Conservation (phyloP, 306 rosid genomes). For the Arachis stenosperma region DNA sequence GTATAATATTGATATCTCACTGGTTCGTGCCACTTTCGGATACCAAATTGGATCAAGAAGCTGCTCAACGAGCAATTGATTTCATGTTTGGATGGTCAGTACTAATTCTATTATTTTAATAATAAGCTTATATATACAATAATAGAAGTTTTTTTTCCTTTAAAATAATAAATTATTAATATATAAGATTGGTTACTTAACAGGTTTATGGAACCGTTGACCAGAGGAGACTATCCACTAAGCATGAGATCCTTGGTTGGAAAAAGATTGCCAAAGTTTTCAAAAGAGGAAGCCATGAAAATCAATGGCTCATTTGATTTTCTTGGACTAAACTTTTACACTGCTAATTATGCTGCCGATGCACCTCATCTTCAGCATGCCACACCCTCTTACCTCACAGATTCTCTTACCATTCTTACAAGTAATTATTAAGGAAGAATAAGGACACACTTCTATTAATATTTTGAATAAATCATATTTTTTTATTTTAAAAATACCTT, state of each 20-base stretch:
- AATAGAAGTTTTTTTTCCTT: too few species aligned
- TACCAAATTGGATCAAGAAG: constrained; percentile 28
- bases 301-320: constrained; percentile 57
- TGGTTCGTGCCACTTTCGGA: constrained; percentile 54
- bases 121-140: too few species aligned
- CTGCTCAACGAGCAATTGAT: constrained; percentile 53
- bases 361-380: not conserved
- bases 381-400: constrained; percentile 40
- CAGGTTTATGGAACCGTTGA: constrained; percentile 56
- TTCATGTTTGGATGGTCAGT: constrained; percentile 63
- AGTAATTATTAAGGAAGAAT: constrained; percentile 32
- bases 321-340: constrained; percentile 58
- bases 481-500: too few species aligned
- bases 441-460: not conserved
- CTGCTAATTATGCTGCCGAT: constrained; percentile 43
- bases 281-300: constrained; percentile 34
- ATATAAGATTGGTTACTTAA: not conserved
- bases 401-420: constrained; percentile 33
- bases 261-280: constrained; percentile 50
- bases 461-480: too few species aligned
- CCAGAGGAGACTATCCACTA: constrained; percentile 53
- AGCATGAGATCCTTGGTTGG: constrained; percentile 53
- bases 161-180: too few species aligned
- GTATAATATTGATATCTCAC: constrained; percentile 42
- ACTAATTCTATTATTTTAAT: too few species aligned